Conservation (phyloP, 148 eudicot species). For the Agrostemma githago region DNA sequence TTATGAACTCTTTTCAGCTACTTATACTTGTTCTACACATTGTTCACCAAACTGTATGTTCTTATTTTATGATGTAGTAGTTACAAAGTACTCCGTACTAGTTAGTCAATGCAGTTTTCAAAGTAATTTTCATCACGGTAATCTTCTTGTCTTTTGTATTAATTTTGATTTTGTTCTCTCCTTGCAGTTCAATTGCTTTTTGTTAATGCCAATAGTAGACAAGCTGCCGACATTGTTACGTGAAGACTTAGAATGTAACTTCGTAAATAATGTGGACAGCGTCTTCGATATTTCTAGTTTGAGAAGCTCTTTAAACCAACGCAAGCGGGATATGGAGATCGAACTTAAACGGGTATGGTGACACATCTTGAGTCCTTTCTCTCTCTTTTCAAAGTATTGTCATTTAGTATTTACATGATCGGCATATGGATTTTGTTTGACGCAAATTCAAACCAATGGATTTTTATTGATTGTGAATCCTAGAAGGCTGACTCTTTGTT, state of each 20-base stretch:
- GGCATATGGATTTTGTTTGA: neutral
- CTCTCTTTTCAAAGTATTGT: neutral
- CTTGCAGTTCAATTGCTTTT: slow-evolving; percentile 91
- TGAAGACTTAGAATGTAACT: slow-evolving; percentile 72
- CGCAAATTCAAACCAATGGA: neutral
- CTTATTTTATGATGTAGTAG: neutral
- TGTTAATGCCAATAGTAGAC: slow-evolving; percentile 94
- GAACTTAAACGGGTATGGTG: slow-evolving; percentile 66
- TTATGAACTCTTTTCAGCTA: neutral
- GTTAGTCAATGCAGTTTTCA: neutral
- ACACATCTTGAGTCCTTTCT: neutral
- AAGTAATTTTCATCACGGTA: neutral
- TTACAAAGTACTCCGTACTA: no score
- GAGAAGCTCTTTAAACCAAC: slow-evolving; percentile 60
- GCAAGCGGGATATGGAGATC: slow-evolving; percentile 67
- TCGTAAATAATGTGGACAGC: slow-evolving; percentile 67
- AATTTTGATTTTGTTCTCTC: neutral
- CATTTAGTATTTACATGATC: neutral
- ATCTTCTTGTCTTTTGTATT: neutral
- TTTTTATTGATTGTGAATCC: neutral
- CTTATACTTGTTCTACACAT: neutral
- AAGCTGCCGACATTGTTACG: slow-evolving; percentile 88
- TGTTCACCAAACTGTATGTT: neutral
- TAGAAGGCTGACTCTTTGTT: neutral
- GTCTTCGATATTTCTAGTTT: slow-evolving; percentile 65